phyloP scores from a whole-genome alignment of 2,329 filamentous ascomycete species.

The Fusarium subtropicale region DNA sequence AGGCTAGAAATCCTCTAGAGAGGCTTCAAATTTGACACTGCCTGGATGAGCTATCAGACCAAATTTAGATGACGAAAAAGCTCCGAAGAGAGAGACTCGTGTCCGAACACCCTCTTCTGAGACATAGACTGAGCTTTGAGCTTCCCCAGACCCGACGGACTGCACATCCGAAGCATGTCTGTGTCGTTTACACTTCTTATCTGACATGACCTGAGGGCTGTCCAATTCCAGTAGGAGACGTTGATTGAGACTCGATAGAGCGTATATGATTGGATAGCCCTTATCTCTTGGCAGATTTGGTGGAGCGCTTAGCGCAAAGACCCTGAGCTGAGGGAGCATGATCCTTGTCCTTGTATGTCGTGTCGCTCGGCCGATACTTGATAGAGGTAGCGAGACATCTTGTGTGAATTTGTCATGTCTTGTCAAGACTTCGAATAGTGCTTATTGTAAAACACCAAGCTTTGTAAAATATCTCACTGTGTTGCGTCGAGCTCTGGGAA shows the following conservation, averaged over 20 bases:
- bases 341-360: slow-evolving; percentile 29
- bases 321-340: slow-evolving; percentile 19
- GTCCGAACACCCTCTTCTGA: slow-evolving; percentile 24
- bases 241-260: slow-evolving; percentile 33
- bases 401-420: not conserved
- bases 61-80: slow-evolving; percentile 14
- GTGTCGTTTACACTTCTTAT: slow-evolving; percentile 38
- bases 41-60: not conserved
- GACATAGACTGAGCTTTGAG: slow-evolving; percentile 20
- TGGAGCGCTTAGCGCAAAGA: slow-evolving; percentile 38
- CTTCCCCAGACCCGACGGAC: slow-evolving; percentile 40
- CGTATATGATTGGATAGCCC: slow-evolving; percentile 44
- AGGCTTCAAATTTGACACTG: slow-evolving; percentile 10
- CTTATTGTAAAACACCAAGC: not conserved
- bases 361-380: slow-evolving; percentile 23
- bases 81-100: not conserved
- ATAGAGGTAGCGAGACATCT: slow-evolving; percentile 6
- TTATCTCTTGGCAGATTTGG: slow-evolving; percentile 48
- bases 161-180: slow-evolving; percentile 28
- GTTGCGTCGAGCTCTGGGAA: not conserved
- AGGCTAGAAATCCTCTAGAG: slow-evolving; percentile 1
- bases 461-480: not conserved
- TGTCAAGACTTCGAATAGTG: not conserved
- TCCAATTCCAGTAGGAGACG: slow-evolving; percentile 27
- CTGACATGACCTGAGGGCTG: slow-evolving; percentile 17